These are phyloP conservation scores for Coemansia aciculifera DNA, from an alignment of 192 early-diverging fungal genomes.

Conservation along the genomic window DNA sequence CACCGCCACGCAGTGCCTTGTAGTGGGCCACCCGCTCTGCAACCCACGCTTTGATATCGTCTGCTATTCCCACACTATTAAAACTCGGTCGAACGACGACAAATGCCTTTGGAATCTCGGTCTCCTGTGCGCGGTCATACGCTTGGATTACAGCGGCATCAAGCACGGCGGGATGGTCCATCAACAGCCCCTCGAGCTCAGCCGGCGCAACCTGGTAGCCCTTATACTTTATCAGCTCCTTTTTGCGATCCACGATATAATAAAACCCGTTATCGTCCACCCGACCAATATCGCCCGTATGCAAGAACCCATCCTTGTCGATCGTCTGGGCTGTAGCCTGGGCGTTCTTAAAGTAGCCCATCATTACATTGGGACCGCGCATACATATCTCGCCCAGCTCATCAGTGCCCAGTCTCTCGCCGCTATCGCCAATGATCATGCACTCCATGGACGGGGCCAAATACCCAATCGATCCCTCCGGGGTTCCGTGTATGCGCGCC, in stretches of 20 bases:
- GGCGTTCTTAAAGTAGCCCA: constrained; percentile 81
- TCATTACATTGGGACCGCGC: constrained; percentile 84
- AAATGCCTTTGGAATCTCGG: constrained; percentile 80
- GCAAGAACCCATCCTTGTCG: constrained; percentile 74
- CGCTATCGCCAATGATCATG: constrained; percentile 73
- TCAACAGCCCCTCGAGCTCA: constrained; percentile 78
- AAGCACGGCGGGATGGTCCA: constrained; percentile 66
- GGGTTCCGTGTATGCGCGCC: constrained; percentile 12
- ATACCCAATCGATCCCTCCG: constrained; percentile 65
- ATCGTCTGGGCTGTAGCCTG: constrained; percentile 72
- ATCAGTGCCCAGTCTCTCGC: constrained; percentile 60
- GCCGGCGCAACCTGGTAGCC: constrained; percentile 81
- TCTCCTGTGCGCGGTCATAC: constrained; percentile 58
- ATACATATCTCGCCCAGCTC: constrained; percentile 83
- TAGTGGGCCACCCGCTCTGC: constrained; percentile 64
- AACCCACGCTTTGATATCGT: constrained; percentile 58
- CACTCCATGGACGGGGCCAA: constrained; percentile 73
- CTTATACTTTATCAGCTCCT: constrained; percentile 96
- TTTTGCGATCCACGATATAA: constrained; percentile 73
- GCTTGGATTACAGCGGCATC: constrained; percentile 71
- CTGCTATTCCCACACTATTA: constrained; percentile 31
- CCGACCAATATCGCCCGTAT: constrained; percentile 79
- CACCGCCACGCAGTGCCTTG: constrained; percentile 78
- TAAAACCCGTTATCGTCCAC: constrained; percentile 64
- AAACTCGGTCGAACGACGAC: constrained; percentile 62